These are phyloP conservation scores for Colletotrichum acutatum DNA, from an alignment of 2,329 filamentous ascomycete genomes.

Conservation along the genomic window DNA sequence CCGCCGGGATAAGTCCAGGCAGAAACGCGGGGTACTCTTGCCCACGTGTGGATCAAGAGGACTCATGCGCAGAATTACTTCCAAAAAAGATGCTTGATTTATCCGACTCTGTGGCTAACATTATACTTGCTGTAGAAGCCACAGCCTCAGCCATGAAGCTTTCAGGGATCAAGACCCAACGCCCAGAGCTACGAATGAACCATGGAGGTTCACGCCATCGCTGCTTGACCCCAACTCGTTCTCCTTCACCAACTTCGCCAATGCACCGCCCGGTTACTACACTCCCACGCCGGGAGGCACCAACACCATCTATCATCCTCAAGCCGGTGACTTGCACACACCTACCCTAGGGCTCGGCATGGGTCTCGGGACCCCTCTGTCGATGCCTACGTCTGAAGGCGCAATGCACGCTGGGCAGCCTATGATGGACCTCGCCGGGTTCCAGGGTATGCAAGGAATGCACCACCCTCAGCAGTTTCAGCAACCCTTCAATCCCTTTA, in stretches of 20 bases:
- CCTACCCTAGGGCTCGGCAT: constrained; percentile 79
- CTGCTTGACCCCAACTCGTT: constrained; percentile 88
- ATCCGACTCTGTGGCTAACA: constrained; percentile 27
- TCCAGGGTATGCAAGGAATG: constrained; percentile 60
- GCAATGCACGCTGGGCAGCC: constrained; percentile 68
- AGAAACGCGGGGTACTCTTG: constrained; percentile 28
- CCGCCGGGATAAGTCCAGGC: constrained; percentile 11
- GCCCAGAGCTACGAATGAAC: constrained; percentile 81
- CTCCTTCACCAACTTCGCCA: constrained; percentile 81
- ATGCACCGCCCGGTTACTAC: constrained; percentile 85
- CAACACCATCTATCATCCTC: constrained; percentile 83
- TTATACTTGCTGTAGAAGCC: constrained; percentile 53
- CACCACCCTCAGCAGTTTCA: constrained; percentile 68
- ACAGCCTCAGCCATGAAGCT: constrained; percentile 51
- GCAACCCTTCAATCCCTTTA: constrained; percentile 77
- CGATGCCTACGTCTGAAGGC: constrained; percentile 77
- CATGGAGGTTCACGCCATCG: constrained; percentile 89
- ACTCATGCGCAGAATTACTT: not conserved
- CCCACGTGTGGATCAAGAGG: not conserved
- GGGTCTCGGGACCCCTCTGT: constrained; percentile 84
- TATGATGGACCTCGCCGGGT: constrained; percentile 74
- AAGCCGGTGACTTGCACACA: constrained; percentile 89
- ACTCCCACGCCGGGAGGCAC: constrained; percentile 86
- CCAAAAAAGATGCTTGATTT: not conserved
- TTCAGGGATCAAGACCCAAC: constrained; percentile 83